A percentile compares a stretch with the other conserved stretches of the same genome.
phyloP scores from a whole-genome alignment of 2,329 filamentous ascomycete genomes.

The Sclerotinia spermophila region DNA sequence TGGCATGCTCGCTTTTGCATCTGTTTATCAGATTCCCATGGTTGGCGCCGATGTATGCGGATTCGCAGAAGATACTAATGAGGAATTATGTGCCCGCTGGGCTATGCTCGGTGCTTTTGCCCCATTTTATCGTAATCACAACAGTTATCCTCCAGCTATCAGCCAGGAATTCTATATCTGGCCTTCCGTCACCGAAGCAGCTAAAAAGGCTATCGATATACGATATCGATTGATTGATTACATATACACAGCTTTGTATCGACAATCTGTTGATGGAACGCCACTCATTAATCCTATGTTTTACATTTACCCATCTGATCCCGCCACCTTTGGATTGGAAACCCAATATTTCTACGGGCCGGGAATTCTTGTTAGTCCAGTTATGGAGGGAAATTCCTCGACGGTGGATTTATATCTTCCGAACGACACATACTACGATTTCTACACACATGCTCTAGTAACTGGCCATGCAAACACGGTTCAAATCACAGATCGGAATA shows the following conservation, averaged over 20 bases:
- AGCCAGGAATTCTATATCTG: constrained; percentile 72
- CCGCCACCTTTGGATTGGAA: constrained; percentile 45
- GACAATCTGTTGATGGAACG: constrained; percentile 56
- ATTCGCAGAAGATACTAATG: constrained; percentile 63
- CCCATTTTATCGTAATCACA: constrained; percentile 75
- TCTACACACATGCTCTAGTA: constrained; percentile 47
- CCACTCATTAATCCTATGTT: constrained; percentile 68
- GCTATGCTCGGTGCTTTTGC: constrained; percentile 68
- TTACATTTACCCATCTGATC: constrained; percentile 61
- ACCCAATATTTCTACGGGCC: constrained; percentile 51
- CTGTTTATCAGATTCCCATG: constrained; percentile 67
- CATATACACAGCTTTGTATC: constrained; percentile 67
- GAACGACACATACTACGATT: constrained; percentile 48
- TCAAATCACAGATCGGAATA: constrained; percentile 40
- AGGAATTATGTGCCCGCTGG: constrained; percentile 73
- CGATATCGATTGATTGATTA: constrained; percentile 79
- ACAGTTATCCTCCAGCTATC: constrained; percentile 46
- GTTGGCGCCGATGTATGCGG: constrained; percentile 74
- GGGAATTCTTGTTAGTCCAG: constrained; percentile 48
- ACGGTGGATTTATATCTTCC: constrained; percentile 49
- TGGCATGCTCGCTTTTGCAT: constrained; percentile 56
- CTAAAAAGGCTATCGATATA: constrained; percentile 64
- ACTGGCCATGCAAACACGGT: constrained; percentile 42
- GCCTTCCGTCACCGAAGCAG: constrained; percentile 58
- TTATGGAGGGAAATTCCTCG: constrained; percentile 44